Conservation (phyloP, 2,329 filamentous ascomycete species). For the Pochonia chlamydosporia region DNA sequence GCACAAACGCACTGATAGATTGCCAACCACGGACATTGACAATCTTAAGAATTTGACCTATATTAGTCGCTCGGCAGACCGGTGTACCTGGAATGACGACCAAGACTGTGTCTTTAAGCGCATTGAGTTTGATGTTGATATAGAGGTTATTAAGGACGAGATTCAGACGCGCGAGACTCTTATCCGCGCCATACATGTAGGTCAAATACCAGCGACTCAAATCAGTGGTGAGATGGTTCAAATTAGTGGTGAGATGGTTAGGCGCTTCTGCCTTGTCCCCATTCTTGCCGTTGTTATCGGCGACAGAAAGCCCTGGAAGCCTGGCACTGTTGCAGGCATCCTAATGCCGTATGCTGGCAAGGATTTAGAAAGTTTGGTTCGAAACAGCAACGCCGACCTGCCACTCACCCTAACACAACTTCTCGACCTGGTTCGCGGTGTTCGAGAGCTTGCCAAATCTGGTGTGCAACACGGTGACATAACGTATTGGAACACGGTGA, state of each 20-base stretch:
- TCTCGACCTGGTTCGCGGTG: too few species aligned
- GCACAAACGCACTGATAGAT: slow-evolving; percentile 3
- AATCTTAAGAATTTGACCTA: slow-evolving; percentile 8
- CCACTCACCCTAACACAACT: too few species aligned
- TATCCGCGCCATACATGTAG: slow-evolving; percentile 4
- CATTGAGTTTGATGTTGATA: slow-evolving; percentile 14
- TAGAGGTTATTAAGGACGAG: slow-evolving; percentile 9
- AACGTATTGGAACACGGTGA: too few species aligned
- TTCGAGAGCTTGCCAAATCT: too few species aligned
- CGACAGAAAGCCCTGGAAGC: slow-evolving; percentile 6
- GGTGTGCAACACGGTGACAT: too few species aligned
- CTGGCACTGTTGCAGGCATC: slow-evolving; percentile 7
- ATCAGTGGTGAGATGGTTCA: slow-evolving; percentile 10
- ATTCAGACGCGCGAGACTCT: slow-evolving; percentile 12
- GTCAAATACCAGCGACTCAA: not conserved
- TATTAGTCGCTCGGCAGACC: slow-evolving; percentile 10
- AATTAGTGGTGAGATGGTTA: slow-evolving; percentile 10
- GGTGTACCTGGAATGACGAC: slow-evolving; percentile 8
- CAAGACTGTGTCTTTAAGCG: slow-evolving; percentile 14
- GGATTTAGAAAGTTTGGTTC: too few species aligned
- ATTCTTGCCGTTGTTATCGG: slow-evolving; percentile 12
- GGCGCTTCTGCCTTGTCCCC: slow-evolving; percentile 11
- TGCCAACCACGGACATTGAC: slow-evolving; percentile 8
- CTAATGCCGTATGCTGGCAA: not conserved
- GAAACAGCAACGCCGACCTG: too few species aligned